Base-by-base conservation (phyloP, 306 rosid species). In the Glycine latifolia region DNA sequence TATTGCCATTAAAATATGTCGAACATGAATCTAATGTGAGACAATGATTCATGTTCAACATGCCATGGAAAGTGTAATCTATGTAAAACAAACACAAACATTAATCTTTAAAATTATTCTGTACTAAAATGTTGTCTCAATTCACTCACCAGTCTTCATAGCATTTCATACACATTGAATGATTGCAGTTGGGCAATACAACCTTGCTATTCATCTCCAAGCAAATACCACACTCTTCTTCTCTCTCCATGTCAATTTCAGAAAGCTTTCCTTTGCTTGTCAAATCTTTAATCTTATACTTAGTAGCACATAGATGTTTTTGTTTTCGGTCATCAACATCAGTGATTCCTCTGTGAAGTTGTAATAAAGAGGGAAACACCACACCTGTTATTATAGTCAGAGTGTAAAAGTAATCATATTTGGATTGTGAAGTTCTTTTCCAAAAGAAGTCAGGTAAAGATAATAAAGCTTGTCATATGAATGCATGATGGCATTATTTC, bases 201-300 rank as follows among this genome's bases (percentile, higher is more conserved):
- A 91, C 91, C 85, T 81, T 95, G 89, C 76, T 66, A 79, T 86
- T 87, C 81, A 90, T 79, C 89, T 92, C 99, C 99, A 93, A 87
- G 89, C 99, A 95, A 79, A 95, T 95, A 31, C 90, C 95, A 58
- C 99, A 95, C 80, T 95, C 99, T 85, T 85, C 90, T 83, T 95
- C 97, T 81, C 89, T 91, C 82, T 95, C 94, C 11, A 78, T 33
- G 9, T 93, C 97, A 61, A 89, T 86, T 75, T 90, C 95, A 26
- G 92, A 85, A 58, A 87, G 67, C 78, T 91, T 88, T 79, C 95
- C 92, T 77, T 89, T 90, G 82, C 85, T 83, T 13, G 67, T 66
- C 31, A 60, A 83, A 48, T 87, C 85, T 75, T 54, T 87, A 49
- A 71, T 76, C 85, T 81, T 89, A 76, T 89, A 91, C 84, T 75